These are phyloP conservation scores for Kurtzmaniella cleridarum DNA, from an alignment of 805 yeast genomes.

Conservation along the genomic window DNA sequence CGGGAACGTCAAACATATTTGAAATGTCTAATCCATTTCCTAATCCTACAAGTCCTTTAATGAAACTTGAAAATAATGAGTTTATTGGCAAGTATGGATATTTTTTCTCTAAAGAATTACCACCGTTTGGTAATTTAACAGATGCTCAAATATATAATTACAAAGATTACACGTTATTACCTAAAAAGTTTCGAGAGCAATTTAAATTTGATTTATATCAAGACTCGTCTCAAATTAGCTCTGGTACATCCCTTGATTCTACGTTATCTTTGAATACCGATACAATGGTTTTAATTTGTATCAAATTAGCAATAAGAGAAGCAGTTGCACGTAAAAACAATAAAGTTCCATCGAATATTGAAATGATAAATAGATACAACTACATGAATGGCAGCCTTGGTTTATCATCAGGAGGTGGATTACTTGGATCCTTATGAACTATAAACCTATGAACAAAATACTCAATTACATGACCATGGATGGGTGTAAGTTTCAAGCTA, in stretches of 20 bases:
- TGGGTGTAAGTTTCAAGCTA: too few relatives aligned
- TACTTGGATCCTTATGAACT: background rate
- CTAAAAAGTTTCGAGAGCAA: conserved; percentile 31
- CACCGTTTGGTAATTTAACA: conserved; percentile 34
- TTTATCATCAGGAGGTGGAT: background rate
- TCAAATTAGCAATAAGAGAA: conserved; percentile 29
- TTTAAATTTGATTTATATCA: conserved; percentile 34
- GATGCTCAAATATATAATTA: conserved; percentile 21
- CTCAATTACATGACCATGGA: too few relatives aligned
- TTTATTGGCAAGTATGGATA: conserved; percentile 2
- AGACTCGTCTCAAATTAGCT: conserved; percentile 10
- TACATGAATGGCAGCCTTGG: conserved; percentile 2
- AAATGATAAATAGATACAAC: conserved; percentile 2
- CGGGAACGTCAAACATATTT: conserved; percentile 3
- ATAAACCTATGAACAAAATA: too few relatives aligned
- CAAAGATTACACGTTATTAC: conserved; percentile 16
- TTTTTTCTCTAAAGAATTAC: conserved; percentile 25
- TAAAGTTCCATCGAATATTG: conserved; percentile 2
- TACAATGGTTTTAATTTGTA: conserved; percentile 24
- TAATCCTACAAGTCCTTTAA: conserved; percentile 17
- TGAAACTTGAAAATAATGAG: conserved; percentile 5
- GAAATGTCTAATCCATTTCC: conserved; percentile 29
- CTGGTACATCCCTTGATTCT: conserved; percentile 13
- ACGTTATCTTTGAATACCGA: conserved; percentile 29
- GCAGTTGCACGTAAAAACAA: conserved; percentile 4